Percentiles rank a stretch among this genome's conserved stretches.
phyloP scores from a whole-genome alignment of 2,329 filamentous ascomycete species.

The Coniochaeta prunicola region DNA sequence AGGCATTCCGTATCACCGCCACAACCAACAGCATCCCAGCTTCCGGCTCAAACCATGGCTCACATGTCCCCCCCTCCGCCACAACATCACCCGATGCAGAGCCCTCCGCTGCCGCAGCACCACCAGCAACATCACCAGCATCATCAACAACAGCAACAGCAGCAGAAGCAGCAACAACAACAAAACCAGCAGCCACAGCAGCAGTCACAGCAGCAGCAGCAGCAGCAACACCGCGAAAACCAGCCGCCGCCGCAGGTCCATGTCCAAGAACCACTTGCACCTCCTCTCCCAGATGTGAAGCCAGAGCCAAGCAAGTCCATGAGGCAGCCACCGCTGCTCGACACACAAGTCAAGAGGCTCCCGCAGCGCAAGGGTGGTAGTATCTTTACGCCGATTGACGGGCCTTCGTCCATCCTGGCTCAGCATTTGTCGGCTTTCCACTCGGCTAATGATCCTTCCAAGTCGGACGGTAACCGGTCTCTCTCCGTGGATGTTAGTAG shows the following conservation, averaged over 20 bases:
- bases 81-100: conserved; percentile 22
- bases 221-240: conserved; percentile 22
- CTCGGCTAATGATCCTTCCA: conserved; percentile 36
- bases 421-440: conserved; percentile 70
- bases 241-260: conserved; percentile 10
- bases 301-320: conserved; percentile 32
- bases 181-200: conserved; percentile 21
- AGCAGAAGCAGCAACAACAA: conserved; percentile 20
- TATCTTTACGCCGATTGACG: conserved; percentile 96
- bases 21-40: conserved; percentile 46
- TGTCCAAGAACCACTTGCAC: conserved; percentile 40
- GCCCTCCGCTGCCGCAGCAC: conserved; percentile 26
- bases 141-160: conserved; percentile 20
- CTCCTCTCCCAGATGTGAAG: conserved; percentile 43
- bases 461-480: conserved; percentile 41
- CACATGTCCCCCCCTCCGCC: conserved; percentile 48
- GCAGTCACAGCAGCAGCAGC: conserved; percentile 24
- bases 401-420: conserved; percentile 79
- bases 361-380: conserved; percentile 78
- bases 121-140: not conserved
- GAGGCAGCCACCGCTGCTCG: conserved; percentile 36
- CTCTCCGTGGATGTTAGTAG: conserved; percentile 59
- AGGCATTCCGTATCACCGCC: conserved; percentile 53
- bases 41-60: conserved; percentile 37
- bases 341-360: conserved; percentile 53